Evolutionary conservation across 805 yeast species (phyloP), one percentile per base, ranked within the genome.

Genomic region (Metschnikowia hibisci): DNA sequence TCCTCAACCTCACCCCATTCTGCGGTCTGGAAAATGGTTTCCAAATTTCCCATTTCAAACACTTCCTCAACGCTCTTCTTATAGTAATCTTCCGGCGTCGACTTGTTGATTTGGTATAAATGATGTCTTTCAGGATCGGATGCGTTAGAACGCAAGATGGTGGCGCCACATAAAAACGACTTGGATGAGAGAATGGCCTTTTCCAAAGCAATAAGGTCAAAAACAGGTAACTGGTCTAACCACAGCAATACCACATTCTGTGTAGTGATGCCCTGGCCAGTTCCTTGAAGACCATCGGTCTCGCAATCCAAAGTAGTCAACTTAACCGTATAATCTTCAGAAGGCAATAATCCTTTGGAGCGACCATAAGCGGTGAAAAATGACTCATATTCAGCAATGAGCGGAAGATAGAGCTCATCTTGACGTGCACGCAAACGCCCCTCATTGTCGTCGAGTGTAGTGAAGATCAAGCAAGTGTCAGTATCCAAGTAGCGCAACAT

Each of bases 1-100:
- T 93, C 99, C 66, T 93, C 98, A 18, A 91, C 98, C 64, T 91
- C 97, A 26, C 99, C 99, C 99, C 99, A 93, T 57, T 82, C 77
- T 16, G 80, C 81, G 28, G 95, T 86, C 66, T 93, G 99, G 64
- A 78, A 78, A 27, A 83, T 80, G 11, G 82, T 82, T 59, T 93
- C 99, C 55, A 93, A 70, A 44, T 84, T 82, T 8, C 89, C 89
- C 45, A 84, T 77, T 55, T 79, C 79, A 1, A 90, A 84, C 31
- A 91, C 74, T 48, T 87, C 86, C 42, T 84, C 89, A 13, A 86
- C 65, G 2, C 79, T 51, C 41, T 76, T 63, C 41, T 67, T 62
- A 65, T 54, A 67, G 50, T 58, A 57, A 52, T 58, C 63, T 2
- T 57, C 62, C 3, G 53, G 52, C 29, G 57, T 45, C 39, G 53